Evolutionary conservation across 192 early-diverging fungal genomes (phyloP).

Genomic region (Backusella westeae): DNA sequence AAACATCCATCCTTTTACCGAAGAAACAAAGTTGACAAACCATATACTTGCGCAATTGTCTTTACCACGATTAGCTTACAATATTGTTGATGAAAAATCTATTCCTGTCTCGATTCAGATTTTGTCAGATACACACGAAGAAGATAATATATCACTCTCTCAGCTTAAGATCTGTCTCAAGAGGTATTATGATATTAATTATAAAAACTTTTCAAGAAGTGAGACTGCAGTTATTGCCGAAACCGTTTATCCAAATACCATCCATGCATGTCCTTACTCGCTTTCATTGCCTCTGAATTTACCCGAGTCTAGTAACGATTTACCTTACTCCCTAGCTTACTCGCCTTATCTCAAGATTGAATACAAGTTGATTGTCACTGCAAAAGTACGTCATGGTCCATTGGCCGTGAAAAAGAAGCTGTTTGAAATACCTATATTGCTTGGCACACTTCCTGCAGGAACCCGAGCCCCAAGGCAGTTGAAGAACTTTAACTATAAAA

Average conservation of each 20-base stretch:
- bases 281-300: neutral
- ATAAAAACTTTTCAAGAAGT: neutral
- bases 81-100: neutral
- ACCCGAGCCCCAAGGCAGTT: neutral
- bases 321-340: neutral
- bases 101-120: slow-evolving; percentile 1
- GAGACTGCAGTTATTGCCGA: neutral
- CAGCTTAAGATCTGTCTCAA: neutral
- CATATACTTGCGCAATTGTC: neutral
- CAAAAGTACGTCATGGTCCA: slow-evolving; percentile 4
- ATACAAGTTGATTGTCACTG: neutral
- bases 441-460: slow-evolving; percentile 12
- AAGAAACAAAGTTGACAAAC: neutral
- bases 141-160: neutral
- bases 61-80: slow-evolving; percentile 5
- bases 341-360: neutral
- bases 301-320: neutral
- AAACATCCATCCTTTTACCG: neutral
- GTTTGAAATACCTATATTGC: slow-evolving; percentile 7
- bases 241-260: neutral
- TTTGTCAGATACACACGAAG: neutral
- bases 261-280: neutral
- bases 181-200: neutral
- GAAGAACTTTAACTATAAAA: neutral
- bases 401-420: neutral